A percentile compares a stretch with the other conserved stretches of the same genome.
These are phyloP conservation scores for Cetradonia linearis DNA, from an alignment of 495 filamentous ascomycete genomes.

Conservation along the genomic window DNA sequence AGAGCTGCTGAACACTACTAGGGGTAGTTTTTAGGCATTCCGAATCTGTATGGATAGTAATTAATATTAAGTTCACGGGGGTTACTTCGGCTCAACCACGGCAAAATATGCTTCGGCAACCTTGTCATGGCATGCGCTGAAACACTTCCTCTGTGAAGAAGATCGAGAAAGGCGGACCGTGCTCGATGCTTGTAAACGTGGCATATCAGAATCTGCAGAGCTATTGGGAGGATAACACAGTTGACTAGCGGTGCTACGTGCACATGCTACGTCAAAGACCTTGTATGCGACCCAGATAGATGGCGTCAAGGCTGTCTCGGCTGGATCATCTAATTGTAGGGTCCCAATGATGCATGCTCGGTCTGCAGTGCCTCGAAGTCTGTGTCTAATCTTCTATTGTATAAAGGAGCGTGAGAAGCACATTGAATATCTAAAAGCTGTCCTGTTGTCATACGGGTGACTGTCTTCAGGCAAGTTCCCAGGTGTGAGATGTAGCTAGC, in stretches of 20 bases:
- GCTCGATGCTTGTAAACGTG: neutral
- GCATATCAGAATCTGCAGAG: neutral
- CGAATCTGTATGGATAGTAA: neutral
- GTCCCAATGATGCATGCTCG: neutral
- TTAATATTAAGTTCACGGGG: neutral
- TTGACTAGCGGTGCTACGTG: neutral
- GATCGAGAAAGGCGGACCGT: neutral
- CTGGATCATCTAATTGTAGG: neutral
- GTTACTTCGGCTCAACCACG: neutral
- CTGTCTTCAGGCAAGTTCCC: neutral
- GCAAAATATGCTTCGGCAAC: slow-evolving; percentile 1
- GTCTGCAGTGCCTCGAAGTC: neutral
- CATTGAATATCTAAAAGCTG: neutral
- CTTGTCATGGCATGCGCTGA: neutral
- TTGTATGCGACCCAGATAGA: neutral
- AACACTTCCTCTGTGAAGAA: neutral
- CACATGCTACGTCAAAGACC: neutral
- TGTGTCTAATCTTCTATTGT: neutral
- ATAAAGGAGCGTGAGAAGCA: neutral
- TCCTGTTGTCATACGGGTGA: neutral
- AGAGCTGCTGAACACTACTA: neutral
- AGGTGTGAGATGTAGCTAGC: neutral
- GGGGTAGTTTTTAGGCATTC: neutral
- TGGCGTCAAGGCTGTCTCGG: neutral
- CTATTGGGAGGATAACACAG: neutral